These are phyloP conservation scores for Ascoidea asiatica DNA, from an alignment of 805 yeast genomes.

Conservation along the genomic window DNA sequence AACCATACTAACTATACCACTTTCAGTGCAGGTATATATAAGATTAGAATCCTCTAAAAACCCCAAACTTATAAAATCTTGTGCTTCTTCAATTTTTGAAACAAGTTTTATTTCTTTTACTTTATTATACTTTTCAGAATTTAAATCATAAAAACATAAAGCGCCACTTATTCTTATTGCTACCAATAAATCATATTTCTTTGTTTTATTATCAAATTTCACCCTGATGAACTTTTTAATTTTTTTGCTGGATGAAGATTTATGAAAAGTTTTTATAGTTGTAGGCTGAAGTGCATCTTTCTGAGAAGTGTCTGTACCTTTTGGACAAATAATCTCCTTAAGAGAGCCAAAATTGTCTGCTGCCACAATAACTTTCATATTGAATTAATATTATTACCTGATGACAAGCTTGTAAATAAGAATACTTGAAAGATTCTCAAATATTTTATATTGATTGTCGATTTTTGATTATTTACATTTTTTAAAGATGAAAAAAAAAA, in stretches of 20 bases:
- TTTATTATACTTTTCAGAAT: not conserved
- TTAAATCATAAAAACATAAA: constrained; percentile 24
- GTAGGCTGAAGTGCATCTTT: constrained; percentile 55
- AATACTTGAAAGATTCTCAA: too few species aligned
- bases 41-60: too few species aligned
- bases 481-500: too few species aligned
- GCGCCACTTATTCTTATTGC: constrained; percentile 30
- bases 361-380: constrained; percentile 36
- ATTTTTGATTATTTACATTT: too few species aligned
- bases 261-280: constrained; percentile 29
- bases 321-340: constrained; percentile 39
- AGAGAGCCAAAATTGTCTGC: constrained; percentile 34
- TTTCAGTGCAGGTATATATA: not conserved
- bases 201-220: too few species aligned
- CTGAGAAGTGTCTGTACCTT: constrained; percentile 71
- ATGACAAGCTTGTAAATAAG: too few species aligned
- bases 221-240: not conserved
- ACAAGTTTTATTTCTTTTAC: too few species aligned
- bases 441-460: too few species aligned
- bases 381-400: too few species aligned
- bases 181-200: too few species aligned
- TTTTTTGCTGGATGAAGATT: not conserved
- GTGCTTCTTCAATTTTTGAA: not conserved
- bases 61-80: too few species aligned
- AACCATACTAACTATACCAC: not conserved